Evolutionary conservation across 192 early-diverging fungal genomes (phyloP).

Genomic region (Martensiomyces pterosporus): DNA sequence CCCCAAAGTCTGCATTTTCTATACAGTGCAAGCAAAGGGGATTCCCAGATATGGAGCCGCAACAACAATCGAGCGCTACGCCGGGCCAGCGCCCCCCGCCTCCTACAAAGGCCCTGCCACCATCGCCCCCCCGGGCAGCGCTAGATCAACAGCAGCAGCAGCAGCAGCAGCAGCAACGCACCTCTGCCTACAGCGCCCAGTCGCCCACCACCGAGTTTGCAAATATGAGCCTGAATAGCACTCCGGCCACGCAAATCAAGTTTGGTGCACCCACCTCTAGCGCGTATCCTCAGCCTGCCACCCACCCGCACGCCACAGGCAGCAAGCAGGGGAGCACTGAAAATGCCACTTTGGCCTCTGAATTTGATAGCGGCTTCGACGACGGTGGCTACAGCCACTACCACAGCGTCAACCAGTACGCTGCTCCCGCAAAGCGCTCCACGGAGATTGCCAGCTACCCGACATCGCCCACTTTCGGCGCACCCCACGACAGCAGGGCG

Average conservation of each 20-base stretch:
- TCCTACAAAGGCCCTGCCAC: not conserved
- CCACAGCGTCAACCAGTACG: constrained; percentile 17
- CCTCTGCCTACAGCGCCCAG: no score
- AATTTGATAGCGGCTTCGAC: constrained; percentile 43
- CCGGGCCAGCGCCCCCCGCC: no score
- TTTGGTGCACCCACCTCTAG: constrained; percentile 9
- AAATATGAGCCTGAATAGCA: constrained; percentile 16
- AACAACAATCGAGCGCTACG: no score
- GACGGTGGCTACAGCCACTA: constrained; percentile 39
- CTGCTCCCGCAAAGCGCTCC: no score
- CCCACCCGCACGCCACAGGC: constrained; percentile 1
- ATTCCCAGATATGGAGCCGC: no score
- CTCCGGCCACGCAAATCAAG: not conserved
- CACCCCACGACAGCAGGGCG: no score
- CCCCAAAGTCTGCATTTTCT: no score
- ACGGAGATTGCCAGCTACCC: no score
- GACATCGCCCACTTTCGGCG: no score
- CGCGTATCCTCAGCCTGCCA: constrained; percentile 35
- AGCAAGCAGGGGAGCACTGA: constrained; percentile 8
- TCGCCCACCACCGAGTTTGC: constrained; percentile 25
- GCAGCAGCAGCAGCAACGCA: constrained; percentile 6
- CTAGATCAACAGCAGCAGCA: constrained; percentile 16
- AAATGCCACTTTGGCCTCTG: constrained; percentile 31
- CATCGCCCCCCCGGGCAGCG: not conserved
- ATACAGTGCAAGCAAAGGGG: no score